Conservation (phyloP, 2,329 filamentous ascomycete genomes). For the Alternaria infectoria region DNA sequence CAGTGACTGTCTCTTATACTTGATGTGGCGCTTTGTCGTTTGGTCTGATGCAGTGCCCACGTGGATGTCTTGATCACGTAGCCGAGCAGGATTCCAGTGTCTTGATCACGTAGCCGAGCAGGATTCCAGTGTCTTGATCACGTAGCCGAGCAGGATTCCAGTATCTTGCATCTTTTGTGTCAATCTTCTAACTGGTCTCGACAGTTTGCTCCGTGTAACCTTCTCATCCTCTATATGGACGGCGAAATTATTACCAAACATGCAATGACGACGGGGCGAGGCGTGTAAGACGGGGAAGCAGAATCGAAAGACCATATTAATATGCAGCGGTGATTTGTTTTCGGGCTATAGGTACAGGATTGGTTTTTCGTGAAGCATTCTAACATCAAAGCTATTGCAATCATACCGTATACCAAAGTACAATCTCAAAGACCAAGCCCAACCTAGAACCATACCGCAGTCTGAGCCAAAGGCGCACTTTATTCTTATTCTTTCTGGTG, state of each 20-base stretch:
- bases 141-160: not conserved
- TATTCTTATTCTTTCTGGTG: too few relatives aligned
- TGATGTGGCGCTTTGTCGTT: not conserved
- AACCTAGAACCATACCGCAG: too few relatives aligned
- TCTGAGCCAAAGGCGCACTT: too few relatives aligned
- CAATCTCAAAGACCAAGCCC: too few relatives aligned
- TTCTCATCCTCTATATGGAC: too few relatives aligned
- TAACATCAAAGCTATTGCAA: too few relatives aligned
- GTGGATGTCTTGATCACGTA: not conserved
- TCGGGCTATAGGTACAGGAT: not conserved
- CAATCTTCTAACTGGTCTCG: not conserved
- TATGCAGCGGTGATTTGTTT: not conserved
- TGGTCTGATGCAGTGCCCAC: not conserved
- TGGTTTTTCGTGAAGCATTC: fast-evolving
- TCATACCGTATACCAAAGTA: too few relatives aligned
- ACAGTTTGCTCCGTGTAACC: too few relatives aligned
- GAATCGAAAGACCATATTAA: not conserved
- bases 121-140: not conserved
- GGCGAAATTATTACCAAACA: not conserved
- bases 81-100: not conserved
- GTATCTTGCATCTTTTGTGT: not conserved
- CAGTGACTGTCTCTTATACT: too few relatives aligned
- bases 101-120: too few relatives aligned
- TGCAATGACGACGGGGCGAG: not conserved
- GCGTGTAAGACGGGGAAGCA: not conserved